These are phyloP conservation scores for Fusarium sp. DNA, from an alignment of 2,329 filamentous ascomycete genomes.

Conservation along the genomic window DNA sequence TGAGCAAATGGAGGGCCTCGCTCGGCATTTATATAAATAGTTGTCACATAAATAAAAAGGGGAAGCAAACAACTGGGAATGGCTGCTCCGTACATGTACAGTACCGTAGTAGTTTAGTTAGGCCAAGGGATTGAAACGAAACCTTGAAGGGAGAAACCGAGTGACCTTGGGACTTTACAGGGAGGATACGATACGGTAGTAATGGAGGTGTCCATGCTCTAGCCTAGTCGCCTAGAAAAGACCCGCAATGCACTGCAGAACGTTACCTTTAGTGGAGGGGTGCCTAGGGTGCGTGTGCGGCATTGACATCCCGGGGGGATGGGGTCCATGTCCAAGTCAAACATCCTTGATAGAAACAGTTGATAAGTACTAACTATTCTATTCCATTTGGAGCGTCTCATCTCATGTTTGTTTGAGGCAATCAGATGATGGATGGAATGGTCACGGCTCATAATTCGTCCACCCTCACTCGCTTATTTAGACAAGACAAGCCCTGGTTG, in stretches of 20 bases:
- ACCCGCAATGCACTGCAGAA: slow-evolving; percentile 7
- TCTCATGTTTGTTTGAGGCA: slow-evolving; percentile 24
- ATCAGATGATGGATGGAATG: slow-evolving; percentile 33
- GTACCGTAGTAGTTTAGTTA: background rate
- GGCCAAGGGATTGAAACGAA: slow-evolving; percentile 31
- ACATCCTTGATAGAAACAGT: background rate
- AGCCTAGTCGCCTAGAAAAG: background rate
- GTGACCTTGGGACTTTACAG: background rate
- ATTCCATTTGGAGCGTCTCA: slow-evolving; percentile 8
- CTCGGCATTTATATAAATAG: slow-evolving; percentile 32
- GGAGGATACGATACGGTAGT: background rate
- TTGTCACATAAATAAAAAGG: slow-evolving; percentile 19
- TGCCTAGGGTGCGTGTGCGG: slow-evolving; percentile 30
- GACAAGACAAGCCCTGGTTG: background rate
- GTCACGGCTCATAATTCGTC: slow-evolving; percentile 7
- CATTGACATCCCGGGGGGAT: slow-evolving; percentile 38
- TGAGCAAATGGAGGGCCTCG: slow-evolving; percentile 16
- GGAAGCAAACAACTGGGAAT: slow-evolving; percentile 20
- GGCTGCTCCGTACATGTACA: background rate
- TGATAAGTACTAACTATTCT: background rate
- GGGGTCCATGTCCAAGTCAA: slow-evolving; percentile 17
- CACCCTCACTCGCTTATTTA: background rate
- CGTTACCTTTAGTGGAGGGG: slow-evolving; percentile 28
- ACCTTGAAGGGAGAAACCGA: slow-evolving; percentile 20
- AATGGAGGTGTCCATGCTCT: background rate